Base-by-base conservation (phyloP, 1,284 basidiomycete species). In the Heliocybe sulcata region DNA sequence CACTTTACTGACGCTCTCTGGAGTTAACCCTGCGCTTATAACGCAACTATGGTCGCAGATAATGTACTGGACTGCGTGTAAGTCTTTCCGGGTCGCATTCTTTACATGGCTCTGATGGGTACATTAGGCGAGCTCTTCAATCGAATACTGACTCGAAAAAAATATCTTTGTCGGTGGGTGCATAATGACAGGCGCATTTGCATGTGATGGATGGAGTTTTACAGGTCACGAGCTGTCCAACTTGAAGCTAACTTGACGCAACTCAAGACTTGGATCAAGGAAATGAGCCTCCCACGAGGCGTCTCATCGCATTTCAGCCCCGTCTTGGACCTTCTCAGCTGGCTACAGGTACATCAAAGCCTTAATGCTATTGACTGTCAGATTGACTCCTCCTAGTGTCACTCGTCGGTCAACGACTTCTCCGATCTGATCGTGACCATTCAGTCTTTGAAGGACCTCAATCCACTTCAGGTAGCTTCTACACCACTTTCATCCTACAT, bases 41-140 rank as follows among this genome's bases (percentile, higher is more conserved):
- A 85, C 90, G 14, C 96, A 99, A 67, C 79, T 94, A 47, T 95
- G 95, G 81, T 96, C 94, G 0, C 96, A 99, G 71, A 85, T 97
- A 19, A 86, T 95, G 73, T 96, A 93, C 66, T 96, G 93, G 93
- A 86, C 86, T 50, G 82, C 87, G 25, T 89, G 89, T 90, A 68
- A 68, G 85, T 31, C 29, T 31, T 12, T 31, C 29, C 29, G 56
- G 55, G 73, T 16, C 27, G 49, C 55, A 27, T 54, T 51, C 23
- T 50, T 29, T 22, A 38, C 35, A 35, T 52, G 23, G 33, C 25
- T 26, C 56, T 55, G n/a, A 51, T 48, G 31, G 33, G 35, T 10
- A 9, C n/a, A 51, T 2, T 61, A 90, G 87, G 92, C 69, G 96
- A 99, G 73, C 80, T 93, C 29, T 99, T 98, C 75, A 99, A 99